Conservation (phyloP, 2,329 filamentous ascomycete genomes). For the Fusarium sp. region DNA sequence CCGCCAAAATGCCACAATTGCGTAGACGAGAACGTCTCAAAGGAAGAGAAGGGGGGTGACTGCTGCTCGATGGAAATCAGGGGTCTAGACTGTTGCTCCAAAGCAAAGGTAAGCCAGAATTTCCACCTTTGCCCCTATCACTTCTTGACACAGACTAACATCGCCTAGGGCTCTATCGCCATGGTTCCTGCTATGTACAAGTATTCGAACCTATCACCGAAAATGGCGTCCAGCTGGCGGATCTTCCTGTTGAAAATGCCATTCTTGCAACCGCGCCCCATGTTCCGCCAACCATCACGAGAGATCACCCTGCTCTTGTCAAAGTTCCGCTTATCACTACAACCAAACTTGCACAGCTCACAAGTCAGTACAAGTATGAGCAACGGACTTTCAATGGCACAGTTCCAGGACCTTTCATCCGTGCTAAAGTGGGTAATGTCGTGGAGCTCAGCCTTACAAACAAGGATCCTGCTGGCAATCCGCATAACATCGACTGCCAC, state of each 20-base stretch:
- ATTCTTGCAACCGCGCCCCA: not conserved
- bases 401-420: constrained; percentile 25
- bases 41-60: not conserved
- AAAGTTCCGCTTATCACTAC: constrained; percentile 5
- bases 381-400: constrained; percentile 31
- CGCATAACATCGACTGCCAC: constrained; percentile 28
- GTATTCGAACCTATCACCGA: not conserved
- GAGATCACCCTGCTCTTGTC: not conserved
- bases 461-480: constrained; percentile 10
- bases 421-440: constrained; percentile 20
- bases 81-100: not conserved
- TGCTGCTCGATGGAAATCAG: not conserved
- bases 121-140: not conserved
- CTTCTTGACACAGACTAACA: not conserved
- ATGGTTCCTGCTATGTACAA: not conserved
- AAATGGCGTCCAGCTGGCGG: not conserved
- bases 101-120: not conserved
- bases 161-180: not conserved
- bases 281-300: not conserved
- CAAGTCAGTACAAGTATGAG: constrained; percentile 27
- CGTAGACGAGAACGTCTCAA: not conserved
- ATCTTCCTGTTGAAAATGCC: not conserved
- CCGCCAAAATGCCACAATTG: constrained; percentile 3
- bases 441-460: constrained; percentile 24
- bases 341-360: constrained; percentile 22